phyloP scores from a whole-genome alignment of 2,329 filamentous ascomycete species.

The Paracoccidioides lutzii region DNA sequence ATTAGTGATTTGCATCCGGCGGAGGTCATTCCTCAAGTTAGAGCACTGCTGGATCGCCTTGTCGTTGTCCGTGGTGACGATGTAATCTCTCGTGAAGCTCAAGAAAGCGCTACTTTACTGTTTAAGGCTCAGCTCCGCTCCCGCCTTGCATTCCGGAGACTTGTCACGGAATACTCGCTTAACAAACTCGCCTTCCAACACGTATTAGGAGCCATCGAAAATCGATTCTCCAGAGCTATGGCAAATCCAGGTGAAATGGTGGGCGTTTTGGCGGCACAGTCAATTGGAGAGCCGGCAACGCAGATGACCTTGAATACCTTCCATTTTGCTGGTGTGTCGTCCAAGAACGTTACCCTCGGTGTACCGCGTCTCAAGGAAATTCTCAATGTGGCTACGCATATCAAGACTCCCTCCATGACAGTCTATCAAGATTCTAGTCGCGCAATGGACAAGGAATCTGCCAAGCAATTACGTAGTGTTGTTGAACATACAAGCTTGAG shows the following conservation, averaged over 20 bases:
- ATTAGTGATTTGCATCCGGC: constrained; percentile 82
- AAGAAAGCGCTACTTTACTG: constrained; percentile 74
- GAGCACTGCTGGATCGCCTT: constrained; percentile 60
- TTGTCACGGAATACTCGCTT: constrained; percentile 73
- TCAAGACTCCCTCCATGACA: constrained; percentile 96
- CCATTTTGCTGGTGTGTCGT: constrained; percentile 99
- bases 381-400: constrained; percentile 92
- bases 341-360: constrained; percentile 98
- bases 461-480: constrained; percentile 71
- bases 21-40: constrained; percentile 72
- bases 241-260: constrained; percentile 98
- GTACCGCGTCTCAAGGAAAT: constrained; percentile 99
- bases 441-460: constrained; percentile 57
- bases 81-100: constrained; percentile 68
- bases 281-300: constrained; percentile 94
- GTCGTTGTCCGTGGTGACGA: constrained; percentile 79
- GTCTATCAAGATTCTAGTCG: constrained; percentile 61
- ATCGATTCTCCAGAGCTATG: constrained; percentile 69
- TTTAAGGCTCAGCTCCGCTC: constrained; percentile 89
- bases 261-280: constrained; percentile 91
- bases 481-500: constrained; percentile 92
- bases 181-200: constrained; percentile 89
- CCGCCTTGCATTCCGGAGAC: constrained; percentile 78
- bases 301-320: constrained; percentile 99
- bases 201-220: constrained; percentile 80